Evolutionary conservation across 495 filamentous ascomycete species (phyloP).

Genomic region (Geopyxis carbonaria): DNA sequence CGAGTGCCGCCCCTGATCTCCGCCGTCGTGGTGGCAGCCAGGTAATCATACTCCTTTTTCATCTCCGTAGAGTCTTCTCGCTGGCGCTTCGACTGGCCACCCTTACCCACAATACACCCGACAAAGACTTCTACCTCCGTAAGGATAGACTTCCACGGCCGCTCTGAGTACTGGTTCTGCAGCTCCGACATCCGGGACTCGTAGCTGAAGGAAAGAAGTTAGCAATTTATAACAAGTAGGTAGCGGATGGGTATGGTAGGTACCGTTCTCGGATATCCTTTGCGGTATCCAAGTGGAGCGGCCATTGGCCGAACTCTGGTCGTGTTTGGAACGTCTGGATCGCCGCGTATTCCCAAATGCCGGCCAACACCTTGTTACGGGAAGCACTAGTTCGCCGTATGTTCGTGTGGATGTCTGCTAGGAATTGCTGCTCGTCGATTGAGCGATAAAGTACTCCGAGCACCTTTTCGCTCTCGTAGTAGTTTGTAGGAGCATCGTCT

Average conservation of each 20-base stretch:
- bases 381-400: no score
- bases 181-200: slow-evolving; percentile 40
- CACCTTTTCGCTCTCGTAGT: slow-evolving; percentile 51
- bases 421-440: slow-evolving; percentile 56
- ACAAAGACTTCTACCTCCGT: slow-evolving; percentile 62
- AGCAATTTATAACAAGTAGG: no score
- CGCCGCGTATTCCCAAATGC: slow-evolving; percentile 33
- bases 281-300: no score
- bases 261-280: no score
- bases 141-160: slow-evolving; percentile 36
- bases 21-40: slow-evolving; percentile 31
- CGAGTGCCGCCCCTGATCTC: slow-evolving; percentile 31
- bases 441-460: slow-evolving; percentile 56
- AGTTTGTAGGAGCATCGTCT: slow-evolving; percentile 38
- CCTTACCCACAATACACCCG: slow-evolving; percentile 48
- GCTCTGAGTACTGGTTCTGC: slow-evolving; percentile 41
- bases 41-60: slow-evolving; percentile 43
- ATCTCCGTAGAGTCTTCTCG: slow-evolving; percentile 44
- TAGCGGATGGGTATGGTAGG: no score
- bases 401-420: slow-evolving; percentile 26
- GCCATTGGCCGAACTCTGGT: no score
- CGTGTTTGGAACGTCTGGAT: no score
- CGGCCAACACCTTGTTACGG: slow-evolving; percentile 36
- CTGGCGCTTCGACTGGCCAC: slow-evolving; percentile 40
- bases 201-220: slow-evolving; percentile 39